Base-by-base conservation (phyloP, 2,329 filamentous ascomycete genomes). In the Penicillium sp. region DNA sequence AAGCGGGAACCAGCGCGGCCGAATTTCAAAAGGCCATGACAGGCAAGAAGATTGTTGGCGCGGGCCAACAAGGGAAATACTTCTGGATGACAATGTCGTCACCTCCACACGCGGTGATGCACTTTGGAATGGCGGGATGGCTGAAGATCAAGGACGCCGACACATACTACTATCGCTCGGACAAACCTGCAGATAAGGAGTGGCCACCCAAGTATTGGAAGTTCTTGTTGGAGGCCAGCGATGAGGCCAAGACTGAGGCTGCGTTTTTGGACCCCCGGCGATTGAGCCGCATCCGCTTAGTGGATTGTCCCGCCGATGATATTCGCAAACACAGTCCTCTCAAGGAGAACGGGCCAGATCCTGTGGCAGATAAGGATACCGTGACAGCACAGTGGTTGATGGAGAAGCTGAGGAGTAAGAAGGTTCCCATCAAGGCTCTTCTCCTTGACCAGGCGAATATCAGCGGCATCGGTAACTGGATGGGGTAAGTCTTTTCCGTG, bases 381-480 rank as follows among this genome's bases (percentile, higher is more conserved):
- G 81, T 97, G 55, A 95, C 89, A 0, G 79, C 86, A 47, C 79
- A 82, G 0, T 97, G 88, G 79, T 71, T 98, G 15, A 72, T 69
- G n/a, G 70, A 77, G 47, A 87, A 89, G 68, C 77, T 96, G 74
- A 76, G 72, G 43, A 82, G 79, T 49, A 90, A 92, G 47, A 88
- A 82, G 61, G 88, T 96, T 0, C 91, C 92, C 0, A 81, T 97
- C 56, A 97, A 97, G 68, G 88, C 90, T 0, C 76, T 96, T 18
- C 75, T 98, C 10, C 78, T 97, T 3, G 89, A 97, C 65, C 93
- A 98, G 70, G 79, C 83, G 15, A 87, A 87, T 66, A 87, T 97
- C 53, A 93, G 88, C 62, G 93, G 93, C 6, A 88, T 98, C 54
- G 93, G 93, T 0, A 97, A 97, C 66, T 98, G 92, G 92, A 92